Percentiles rank a stretch among this genome's conserved stretches.
phyloP scores from a whole-genome alignment of 768 basidiomycete species.

The Amanita pseudoporphyria region DNA sequence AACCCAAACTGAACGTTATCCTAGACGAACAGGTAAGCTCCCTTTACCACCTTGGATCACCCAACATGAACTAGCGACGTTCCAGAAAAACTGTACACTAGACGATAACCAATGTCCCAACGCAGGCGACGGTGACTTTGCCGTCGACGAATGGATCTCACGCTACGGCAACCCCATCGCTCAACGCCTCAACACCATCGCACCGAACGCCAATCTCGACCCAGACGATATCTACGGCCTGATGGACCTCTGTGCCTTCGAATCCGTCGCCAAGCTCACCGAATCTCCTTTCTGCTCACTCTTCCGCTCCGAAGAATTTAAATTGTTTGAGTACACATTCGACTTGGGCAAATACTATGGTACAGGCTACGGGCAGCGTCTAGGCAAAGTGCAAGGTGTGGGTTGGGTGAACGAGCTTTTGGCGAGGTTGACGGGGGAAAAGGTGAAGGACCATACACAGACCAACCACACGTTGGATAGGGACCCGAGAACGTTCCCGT shows the following conservation, averaged over 20 bases:
- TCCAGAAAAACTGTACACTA: slow-evolving; percentile 63
- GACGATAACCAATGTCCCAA: slow-evolving; percentile 58
- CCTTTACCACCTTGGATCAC: neutral
- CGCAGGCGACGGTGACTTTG: slow-evolving; percentile 31
- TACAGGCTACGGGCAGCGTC: slow-evolving; percentile 64
- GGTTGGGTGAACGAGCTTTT: slow-evolving; percentile 88
- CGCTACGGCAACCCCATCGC: slow-evolving; percentile 48
- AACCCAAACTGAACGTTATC: slow-evolving; percentile 44
- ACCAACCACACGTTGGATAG: slow-evolving; percentile 67
- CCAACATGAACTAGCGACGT: too few species aligned
- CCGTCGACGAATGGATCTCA: slow-evolving; percentile 45
- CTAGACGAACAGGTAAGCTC: slow-evolving; percentile 42
- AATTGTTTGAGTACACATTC: slow-evolving; percentile 54
- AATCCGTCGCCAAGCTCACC: slow-evolving; percentile 45
- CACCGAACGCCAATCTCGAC: slow-evolving; percentile 54
- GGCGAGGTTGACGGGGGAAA: slow-evolving; percentile 58
- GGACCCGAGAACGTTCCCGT: slow-evolving; percentile 59
- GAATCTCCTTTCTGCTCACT: slow-evolving; percentile 63
- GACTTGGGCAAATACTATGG: slow-evolving; percentile 76
- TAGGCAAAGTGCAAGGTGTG: slow-evolving; percentile 75
- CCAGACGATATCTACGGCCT: slow-evolving; percentile 46
- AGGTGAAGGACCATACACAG: slow-evolving; percentile 61
- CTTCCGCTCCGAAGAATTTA: slow-evolving; percentile 59
- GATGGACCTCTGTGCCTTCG: slow-evolving; percentile 73
- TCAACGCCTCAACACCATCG: slow-evolving; percentile 45